phyloP scores from a whole-genome alignment of 1,284 basidiomycete species.

The Sporisorium sorghi region DNA sequence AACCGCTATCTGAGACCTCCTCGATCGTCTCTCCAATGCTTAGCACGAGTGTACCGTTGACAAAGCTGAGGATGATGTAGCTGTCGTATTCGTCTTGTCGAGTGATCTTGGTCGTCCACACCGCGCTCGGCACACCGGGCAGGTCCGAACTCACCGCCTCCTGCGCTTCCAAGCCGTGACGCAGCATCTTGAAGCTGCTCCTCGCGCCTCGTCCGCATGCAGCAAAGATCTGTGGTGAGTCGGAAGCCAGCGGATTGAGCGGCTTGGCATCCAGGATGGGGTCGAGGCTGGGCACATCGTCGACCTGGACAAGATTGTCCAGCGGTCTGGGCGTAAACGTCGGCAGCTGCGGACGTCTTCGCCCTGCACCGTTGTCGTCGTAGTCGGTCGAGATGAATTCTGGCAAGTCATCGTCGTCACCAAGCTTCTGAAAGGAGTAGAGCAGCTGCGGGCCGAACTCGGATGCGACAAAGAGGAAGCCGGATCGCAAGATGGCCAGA shows the following conservation, averaged over 20 bases:
- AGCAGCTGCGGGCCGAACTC: slow-evolving; percentile 62
- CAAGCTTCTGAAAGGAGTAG: slow-evolving; percentile 69
- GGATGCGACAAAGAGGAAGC: slow-evolving; percentile 67
- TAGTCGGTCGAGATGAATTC: slow-evolving; percentile 61
- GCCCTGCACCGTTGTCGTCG: slow-evolving; percentile 50
- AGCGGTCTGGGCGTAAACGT: slow-evolving; percentile 63
- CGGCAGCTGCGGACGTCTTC: slow-evolving; percentile 46
- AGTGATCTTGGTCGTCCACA: slow-evolving; percentile 66
- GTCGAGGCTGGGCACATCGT: slow-evolving; percentile 63
- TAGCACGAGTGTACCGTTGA: slow-evolving; percentile 68
- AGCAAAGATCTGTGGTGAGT: slow-evolving; percentile 67
- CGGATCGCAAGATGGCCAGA: slow-evolving; percentile 64
- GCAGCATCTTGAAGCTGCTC: slow-evolving; percentile 66
- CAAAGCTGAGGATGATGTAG: slow-evolving; percentile 68
- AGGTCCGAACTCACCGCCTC: slow-evolving; percentile 68
- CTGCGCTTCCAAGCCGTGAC: slow-evolving; percentile 66
- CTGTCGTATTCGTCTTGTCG: slow-evolving; percentile 62
- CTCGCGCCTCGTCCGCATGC: slow-evolving; percentile 64
- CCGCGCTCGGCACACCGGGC: slow-evolving; percentile 66
- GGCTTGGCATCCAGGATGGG: slow-evolving; percentile 66
- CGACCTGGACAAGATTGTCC: slow-evolving; percentile 64
- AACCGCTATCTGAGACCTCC: slow-evolving; percentile 67
- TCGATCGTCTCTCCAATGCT: slow-evolving; percentile 69
- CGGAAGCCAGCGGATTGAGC: slow-evolving; percentile 57
- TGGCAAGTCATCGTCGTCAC: slow-evolving; percentile 66